phyloP scores from a whole-genome alignment of 345 rosid species.

The Syzygium oleosum region DNA sequence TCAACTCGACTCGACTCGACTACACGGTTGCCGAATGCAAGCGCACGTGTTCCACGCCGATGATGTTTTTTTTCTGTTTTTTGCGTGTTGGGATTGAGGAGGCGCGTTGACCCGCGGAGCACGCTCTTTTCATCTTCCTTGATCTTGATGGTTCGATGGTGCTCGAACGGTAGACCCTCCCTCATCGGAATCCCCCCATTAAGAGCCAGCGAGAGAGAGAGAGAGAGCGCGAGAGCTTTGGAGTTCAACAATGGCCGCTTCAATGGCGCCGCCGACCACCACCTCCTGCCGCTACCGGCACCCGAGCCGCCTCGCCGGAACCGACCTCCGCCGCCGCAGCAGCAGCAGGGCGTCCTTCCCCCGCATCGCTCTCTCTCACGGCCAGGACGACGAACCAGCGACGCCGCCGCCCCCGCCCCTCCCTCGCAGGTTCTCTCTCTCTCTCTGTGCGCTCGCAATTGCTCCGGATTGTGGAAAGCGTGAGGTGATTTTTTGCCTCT shows the following conservation, averaged over 20 bases:
- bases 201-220: neutral
- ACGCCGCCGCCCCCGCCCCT: constrained; percentile 14
- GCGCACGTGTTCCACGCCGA: neutral
- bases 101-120: neutral
- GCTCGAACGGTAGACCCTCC: neutral
- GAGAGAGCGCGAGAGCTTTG: neutral
- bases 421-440: constrained; percentile 38
- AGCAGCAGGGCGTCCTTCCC: neutral
- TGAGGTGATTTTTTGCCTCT: neutral
- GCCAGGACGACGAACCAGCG: constrained; percentile 3
- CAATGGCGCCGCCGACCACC: constrained; percentile 20
- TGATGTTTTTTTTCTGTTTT: no score
- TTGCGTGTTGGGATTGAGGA: neutral
- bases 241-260: neutral
- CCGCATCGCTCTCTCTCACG: constrained; percentile 21
- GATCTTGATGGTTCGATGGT: neutral
- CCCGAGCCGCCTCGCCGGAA: neutral
- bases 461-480: neutral
- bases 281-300: constrained; percentile 1
- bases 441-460: neutral
- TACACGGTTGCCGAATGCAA: no score
- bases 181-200: neutral
- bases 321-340: neutral
- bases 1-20: fast-evolving
- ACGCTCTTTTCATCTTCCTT: fast-evolving